These are phyloP conservation scores for Nakaseomyces kungkrabaensis DNA, from an alignment of 1,139 yeast genomes.

Conservation along the genomic window DNA sequence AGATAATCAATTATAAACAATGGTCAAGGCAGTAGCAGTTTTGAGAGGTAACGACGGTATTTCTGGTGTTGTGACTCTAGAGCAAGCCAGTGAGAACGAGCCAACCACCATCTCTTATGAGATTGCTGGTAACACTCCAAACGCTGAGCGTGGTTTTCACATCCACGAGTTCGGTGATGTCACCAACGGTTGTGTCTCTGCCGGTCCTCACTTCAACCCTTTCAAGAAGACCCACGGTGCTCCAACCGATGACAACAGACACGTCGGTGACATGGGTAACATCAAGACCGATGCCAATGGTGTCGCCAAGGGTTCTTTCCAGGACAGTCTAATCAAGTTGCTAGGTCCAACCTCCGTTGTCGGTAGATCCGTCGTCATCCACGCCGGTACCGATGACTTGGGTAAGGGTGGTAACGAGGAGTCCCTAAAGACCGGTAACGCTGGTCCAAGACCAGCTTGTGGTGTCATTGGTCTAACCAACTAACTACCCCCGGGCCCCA, in stretches of 20 bases:
- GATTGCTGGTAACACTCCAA: constrained; percentile 76
- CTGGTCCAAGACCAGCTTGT: constrained; percentile 98
- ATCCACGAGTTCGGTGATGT: constrained; percentile 96
- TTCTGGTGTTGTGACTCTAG: constrained; percentile 75
- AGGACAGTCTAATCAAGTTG: constrained; percentile 68
- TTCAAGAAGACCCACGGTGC: constrained; percentile 87
- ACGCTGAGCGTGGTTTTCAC: constrained; percentile 94
- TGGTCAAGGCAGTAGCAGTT: constrained; percentile 64
- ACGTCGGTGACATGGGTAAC: constrained; percentile 97
- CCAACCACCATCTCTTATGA: constrained; percentile 86
- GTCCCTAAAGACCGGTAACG: constrained; percentile 94
- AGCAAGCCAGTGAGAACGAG: constrained; percentile 65
- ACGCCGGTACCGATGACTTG: constrained; percentile 89
- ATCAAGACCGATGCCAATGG: constrained; percentile 77
- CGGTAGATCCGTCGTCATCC: constrained; percentile 95
- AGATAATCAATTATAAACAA: constrained; percentile 2
- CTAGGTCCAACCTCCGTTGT: constrained; percentile 76
- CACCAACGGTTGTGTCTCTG: constrained; percentile 97
- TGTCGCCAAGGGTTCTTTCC: constrained; percentile 79
- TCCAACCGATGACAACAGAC: constrained; percentile 82
- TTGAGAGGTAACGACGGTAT: constrained; percentile 91
- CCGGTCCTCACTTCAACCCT: constrained; percentile 99
- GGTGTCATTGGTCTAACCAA: constrained; percentile 87
- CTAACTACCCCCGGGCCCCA: constrained; percentile 16
- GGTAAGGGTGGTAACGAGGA: constrained; percentile 95